Base-by-base conservation (phyloP, 2,329 filamentous ascomycete species). In the Leptographium galeiforme region DNA sequence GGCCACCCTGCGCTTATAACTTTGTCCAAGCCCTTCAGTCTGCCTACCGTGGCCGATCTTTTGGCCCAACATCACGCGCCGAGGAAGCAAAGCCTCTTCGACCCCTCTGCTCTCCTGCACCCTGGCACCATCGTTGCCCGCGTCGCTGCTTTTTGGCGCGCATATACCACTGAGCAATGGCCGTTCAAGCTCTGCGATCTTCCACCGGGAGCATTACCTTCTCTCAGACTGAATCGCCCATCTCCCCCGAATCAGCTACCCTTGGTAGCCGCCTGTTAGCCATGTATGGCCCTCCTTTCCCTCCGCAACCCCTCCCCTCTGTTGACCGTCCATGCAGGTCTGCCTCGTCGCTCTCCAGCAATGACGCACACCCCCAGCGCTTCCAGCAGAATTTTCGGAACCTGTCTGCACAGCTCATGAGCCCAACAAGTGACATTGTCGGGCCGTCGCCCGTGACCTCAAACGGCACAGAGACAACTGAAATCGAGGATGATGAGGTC, bases 391-490 rank as follows among this genome's bases (percentile, higher is more conserved):
- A 71, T 50, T 67, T 73, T 55, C 70, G 72, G 49, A 63, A 75
- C 30, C 67, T 72, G 39, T 75, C 77, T 43, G 73, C 71, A 36
- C 73, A 84, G 64, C 61, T 81, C 38, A 69, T 79, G 67, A 77
- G 81, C 68, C 75, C 84, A 57, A 79, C 73, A 62, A 83, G 76
- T 63, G 82, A 85, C 61, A 78, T 84, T 59, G 84, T 89, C 52
- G 87, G 88, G 43, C 87, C 87, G 11, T 91, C 87, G 18, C 87
- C 88, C 8, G 87, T 91, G 30, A 89, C 89, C 50, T 93, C 88
- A 41, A 90, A 87, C 64, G 86, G 87, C 55, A 93, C 88, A 30
- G 85, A 85, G 62, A 83, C 79, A 41, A 91, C 88, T 12, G 88
- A 93, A 64, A 89, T 93, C 52, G 88, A 93, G 57, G 87, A 91